phyloP scores from a whole-genome alignment of 2,329 filamentous ascomycete genomes.

The Nothomitra cinnamomea region DNA sequence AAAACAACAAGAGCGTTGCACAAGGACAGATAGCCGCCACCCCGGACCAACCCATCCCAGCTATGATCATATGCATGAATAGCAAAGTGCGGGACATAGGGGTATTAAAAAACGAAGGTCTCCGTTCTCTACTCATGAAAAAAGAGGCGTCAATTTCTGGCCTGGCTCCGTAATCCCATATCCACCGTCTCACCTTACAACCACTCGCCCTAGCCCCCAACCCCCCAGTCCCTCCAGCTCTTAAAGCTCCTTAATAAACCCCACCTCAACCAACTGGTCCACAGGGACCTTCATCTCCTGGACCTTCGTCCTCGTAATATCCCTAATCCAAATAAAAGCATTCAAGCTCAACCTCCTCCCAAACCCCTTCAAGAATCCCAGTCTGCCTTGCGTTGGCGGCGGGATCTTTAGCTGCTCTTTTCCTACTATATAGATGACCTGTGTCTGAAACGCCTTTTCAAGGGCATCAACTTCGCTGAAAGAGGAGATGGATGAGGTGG shows the following conservation, averaged over 20 bases:
- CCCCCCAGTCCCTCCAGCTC: too few species aligned
- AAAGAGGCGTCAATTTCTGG: too few species aligned
- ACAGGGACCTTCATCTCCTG: conserved; percentile 21
- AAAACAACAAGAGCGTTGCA: too few species aligned
- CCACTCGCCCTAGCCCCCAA: too few species aligned
- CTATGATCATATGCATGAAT: too few species aligned
- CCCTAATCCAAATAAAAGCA: conserved; percentile 23
- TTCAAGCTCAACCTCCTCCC: conserved; percentile 16
- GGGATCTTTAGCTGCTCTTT: conserved; percentile 43
- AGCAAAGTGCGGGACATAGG: too few species aligned
- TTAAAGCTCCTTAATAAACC: conserved; percentile 23
- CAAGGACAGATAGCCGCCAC: too few species aligned
- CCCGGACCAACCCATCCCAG: too few species aligned
- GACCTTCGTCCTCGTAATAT: conserved; percentile 23
- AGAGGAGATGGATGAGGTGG: neutral
- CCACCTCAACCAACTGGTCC: conserved; percentile 24
- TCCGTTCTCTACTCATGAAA: too few species aligned
- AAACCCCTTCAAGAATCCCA: conserved; percentile 21
- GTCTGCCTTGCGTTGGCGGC: conserved; percentile 17
- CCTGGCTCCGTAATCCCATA: too few species aligned
- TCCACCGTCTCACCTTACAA: too few species aligned
- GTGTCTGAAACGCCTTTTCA: conserved; percentile 22
- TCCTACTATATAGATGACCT: conserved; percentile 22
- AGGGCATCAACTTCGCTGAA: conserved; percentile 19
- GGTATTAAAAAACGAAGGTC: too few species aligned